Base-by-base conservation (phyloP, 257 asterid species). In the Thymus mandschuricus region DNA sequence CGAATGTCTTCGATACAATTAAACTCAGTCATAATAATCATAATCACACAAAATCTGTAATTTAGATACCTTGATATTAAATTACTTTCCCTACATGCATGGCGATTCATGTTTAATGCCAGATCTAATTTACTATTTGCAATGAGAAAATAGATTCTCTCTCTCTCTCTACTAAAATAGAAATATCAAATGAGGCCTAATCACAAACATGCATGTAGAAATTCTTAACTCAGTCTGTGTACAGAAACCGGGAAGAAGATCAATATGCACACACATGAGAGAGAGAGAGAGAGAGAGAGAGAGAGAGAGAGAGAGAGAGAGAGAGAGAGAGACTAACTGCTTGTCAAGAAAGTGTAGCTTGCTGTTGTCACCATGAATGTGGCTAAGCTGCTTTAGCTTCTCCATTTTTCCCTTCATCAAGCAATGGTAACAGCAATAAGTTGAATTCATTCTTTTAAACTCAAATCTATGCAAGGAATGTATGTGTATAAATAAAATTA, bases 321-420 rank as follows among this genome's bases (percentile, higher is more conserved):
- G 66, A 49, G 52, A 27, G 64, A 75, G 69, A 61, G 35, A 70
- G 33, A 59, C 60, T 50, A 41, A 89, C 96, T 84, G 89, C 44
- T 82, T 80, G 27, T 89, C 83, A 8, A 89, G 90, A 69, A 15
- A 79, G 4, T 71, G 83, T 1, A 82, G 34, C 80, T 87, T 87
- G 84, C 77, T 80, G n/a, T 31, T n/a, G 0, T 89, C 86, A 41
- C 85, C 82, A 34, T 44, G 73, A n/a, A 82, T 76, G 50, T 86
- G 82, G 58, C 34, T 66, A 48, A 87, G 79, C 10, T 79, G 76
- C 67, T 69, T 38, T 57, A 86, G 10, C 81, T 80, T 89, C 75
- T 75, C 83, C 80, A 82, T 0, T 75, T 89, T 89, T 12, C 30
- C 78, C 96, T 89, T 43, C 81, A 82, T 60, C 64, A 21, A 67